These are phyloP conservation scores for Amanita phalloides DNA, from an alignment of 768 basidiomycete species.

Conservation along the genomic window DNA sequence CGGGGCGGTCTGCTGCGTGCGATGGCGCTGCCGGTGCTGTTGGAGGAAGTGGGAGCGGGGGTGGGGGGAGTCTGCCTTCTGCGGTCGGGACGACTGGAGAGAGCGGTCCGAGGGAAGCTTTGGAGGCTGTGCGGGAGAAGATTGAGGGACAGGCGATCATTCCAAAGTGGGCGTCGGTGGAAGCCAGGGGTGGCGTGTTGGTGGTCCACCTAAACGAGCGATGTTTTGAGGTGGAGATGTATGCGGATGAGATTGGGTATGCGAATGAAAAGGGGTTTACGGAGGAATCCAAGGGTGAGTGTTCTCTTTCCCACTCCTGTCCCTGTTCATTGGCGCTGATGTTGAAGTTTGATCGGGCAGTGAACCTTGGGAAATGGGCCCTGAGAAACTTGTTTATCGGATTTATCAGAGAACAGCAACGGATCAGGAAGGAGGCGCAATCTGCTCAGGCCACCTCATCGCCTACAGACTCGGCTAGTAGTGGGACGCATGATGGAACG, in stretches of 20 bases:
- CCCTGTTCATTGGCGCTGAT: neutral
- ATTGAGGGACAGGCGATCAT: constrained; percentile 95
- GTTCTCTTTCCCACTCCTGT: constrained; percentile 2
- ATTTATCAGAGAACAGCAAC: constrained; percentile 63
- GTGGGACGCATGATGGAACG: constrained; percentile 11
- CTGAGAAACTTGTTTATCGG: constrained; percentile 75
- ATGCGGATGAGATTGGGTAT: constrained; percentile 84
- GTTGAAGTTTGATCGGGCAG: constrained; percentile 25
- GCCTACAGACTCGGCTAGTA: neutral
- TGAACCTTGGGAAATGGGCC: constrained; percentile 90
- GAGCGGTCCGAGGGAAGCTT: constrained; percentile 66
- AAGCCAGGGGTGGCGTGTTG: constrained; percentile 84
- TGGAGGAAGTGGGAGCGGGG: constrained; percentile 13
- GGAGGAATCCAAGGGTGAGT: constrained; percentile 77
- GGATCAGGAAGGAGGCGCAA: constrained; percentile 20
- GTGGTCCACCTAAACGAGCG: constrained; percentile 81
- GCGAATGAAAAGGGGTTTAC: constrained; percentile 45
- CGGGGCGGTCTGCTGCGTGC: constrained; percentile 38
- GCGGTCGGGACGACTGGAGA: constrained; percentile 23
- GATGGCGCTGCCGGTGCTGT: constrained; percentile 32
- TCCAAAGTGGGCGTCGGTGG: constrained; percentile 75
- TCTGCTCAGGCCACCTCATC: neutral
- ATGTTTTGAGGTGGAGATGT: constrained; percentile 92
- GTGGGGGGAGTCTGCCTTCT: constrained; percentile 9
- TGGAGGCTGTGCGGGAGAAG: constrained; percentile 80